These are phyloP conservation scores for Coemansia reversa DNA, from an alignment of 192 early-diverging fungal species.

Conservation along the genomic window DNA sequence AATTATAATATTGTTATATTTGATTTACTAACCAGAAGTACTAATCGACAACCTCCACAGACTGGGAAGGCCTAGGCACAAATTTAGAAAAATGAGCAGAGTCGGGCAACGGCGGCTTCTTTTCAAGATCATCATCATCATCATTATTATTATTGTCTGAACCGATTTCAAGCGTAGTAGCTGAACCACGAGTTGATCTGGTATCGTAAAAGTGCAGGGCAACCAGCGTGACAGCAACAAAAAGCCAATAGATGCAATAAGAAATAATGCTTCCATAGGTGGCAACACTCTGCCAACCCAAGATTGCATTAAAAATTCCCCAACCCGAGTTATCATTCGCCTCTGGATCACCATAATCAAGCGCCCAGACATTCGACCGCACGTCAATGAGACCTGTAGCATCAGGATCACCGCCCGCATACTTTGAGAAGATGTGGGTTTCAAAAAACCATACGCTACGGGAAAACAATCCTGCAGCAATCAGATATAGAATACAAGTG, in stretches of 20 bases:
- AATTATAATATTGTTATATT: neutral
- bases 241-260: conserved; percentile 82
- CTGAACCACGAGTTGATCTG: conserved; percentile 4
- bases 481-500: conserved; percentile 72
- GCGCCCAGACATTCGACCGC: conserved; percentile 59
- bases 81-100: neutral
- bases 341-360: conserved; percentile 66
- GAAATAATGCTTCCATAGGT: conserved; percentile 70
- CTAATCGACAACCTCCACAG: neutral
- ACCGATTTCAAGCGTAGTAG: neutral
- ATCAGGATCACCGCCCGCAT: conserved; percentile 68
- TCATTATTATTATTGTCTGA: neutral
- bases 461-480: conserved; percentile 79
- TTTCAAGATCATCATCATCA: neutral
- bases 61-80: neutral
- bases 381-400: conserved; percentile 58
- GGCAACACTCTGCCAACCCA: conserved; percentile 77
- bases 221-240: conserved; percentile 55
- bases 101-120: neutral
- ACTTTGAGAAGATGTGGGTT: conserved; percentile 62
- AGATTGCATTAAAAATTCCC: conserved; percentile 70
- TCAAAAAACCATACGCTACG: conserved; percentile 68
- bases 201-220: conserved; percentile 26
- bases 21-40: neutral
- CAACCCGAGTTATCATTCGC: conserved; percentile 56